Evolutionary conservation across 139 green algal species (phyloP).

Genomic region (Closterium sp.): DNA sequence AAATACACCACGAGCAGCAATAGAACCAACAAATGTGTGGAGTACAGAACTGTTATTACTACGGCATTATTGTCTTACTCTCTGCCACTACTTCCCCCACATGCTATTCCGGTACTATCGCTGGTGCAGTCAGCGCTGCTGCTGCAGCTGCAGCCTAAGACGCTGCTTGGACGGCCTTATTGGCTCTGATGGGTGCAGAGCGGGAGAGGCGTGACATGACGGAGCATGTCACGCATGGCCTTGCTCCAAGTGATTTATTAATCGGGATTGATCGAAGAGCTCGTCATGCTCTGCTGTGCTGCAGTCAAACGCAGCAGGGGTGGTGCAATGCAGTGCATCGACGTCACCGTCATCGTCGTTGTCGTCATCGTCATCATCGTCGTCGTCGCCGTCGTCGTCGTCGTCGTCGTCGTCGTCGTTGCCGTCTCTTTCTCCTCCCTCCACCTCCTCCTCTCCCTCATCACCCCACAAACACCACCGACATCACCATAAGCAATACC

Average conservation of each 20-base stretch:
- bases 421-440: neutral
- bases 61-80: too few species aligned
- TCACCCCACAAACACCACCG: neutral
- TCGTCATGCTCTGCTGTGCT: too few species aligned
- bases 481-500: neutral
- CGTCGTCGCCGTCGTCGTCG: too few species aligned
- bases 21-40: too few species aligned
- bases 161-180: neutral
- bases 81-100: too few species aligned
- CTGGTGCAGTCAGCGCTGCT: neutral
- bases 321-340: neutral
- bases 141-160: neutral
- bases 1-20: too few species aligned
- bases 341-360: neutral
- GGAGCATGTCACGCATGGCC: neutral
- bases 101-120: neutral
- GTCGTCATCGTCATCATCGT: neutral
- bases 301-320: neutral
- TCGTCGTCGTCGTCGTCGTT: too few species aligned
- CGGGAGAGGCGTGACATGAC: neutral
- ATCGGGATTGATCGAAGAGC: too few species aligned
- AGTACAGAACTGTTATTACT: too few species aligned
- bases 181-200: neutral
- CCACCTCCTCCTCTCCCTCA: neutral
- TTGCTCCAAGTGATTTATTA: neutral